Base-by-base conservation (phyloP, 768 basidiomycete species). In the Scleroderma bovista region DNA sequence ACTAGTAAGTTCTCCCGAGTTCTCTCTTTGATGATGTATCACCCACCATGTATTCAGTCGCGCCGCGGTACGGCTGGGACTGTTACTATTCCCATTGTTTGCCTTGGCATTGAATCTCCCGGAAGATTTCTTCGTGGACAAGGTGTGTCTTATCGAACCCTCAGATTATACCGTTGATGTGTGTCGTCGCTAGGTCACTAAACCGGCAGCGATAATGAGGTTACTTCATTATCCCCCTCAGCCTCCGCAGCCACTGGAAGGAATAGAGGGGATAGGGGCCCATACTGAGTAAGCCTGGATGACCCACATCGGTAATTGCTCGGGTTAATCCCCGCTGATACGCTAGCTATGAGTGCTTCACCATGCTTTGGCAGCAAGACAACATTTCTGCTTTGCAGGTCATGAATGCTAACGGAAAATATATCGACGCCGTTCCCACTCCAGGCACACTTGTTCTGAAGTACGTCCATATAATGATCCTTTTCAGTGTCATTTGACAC, bases 141-240 rank as follows among this genome's bases (percentile, higher is more conserved):
- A 93, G 78, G 88, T 84, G 49, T 40, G 65, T 53, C 24, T 44
- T 47, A 41, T 50, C 50, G 52, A 19, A 31, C 29, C 3, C 12
- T 16, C 24, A 29, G 4, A 33, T 3, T 1, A 38, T n/a, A 4
- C 22, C 34, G 39, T 23, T 13, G 48, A 41, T 16, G 23, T 20
- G 10, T 46, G 17, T 17, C 12, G 46, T 31, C 15, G 23, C 24
- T 56, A 92, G 91, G 89, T 80, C 17, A 81, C 71, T 37, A 79
- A 82, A 47, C 79, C 88, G 0, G 91, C 89, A 11, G 88, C 88
- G 1, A 83, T 89, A 53, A 88, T 93, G 87, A 81, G 90, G 3
- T 59, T 93, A 38, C 74, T 94, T 47, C 81, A 86, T 66, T 95
- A 95, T 62, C 92, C 93, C 3, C 84, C 89, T n/a, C 88, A 92